Percentiles rank a stretch among this genome's conserved stretches.
Conservation (phyloP, 1,139 yeast genomes). For the Kodamaea sp. region DNA sequence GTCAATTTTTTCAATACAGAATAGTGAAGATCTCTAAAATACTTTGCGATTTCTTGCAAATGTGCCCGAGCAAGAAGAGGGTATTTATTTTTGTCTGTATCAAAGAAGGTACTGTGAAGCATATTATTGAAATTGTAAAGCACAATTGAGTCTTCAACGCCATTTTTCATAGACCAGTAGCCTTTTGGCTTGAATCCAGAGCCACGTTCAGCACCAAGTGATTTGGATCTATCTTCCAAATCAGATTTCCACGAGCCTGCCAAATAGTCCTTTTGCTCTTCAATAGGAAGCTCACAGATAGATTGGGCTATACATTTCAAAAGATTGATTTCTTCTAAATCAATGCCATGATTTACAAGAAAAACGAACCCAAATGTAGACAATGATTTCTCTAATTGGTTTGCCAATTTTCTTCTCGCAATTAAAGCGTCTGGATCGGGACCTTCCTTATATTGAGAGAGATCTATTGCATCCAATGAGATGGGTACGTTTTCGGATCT, state of each 20-base stretch:
- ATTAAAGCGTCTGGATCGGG: slow-evolving; percentile 10
- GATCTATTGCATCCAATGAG: slow-evolving; percentile 19
- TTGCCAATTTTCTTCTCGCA: slow-evolving; percentile 16
- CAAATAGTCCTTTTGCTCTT: slow-evolving; percentile 15
- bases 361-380: slow-evolving; percentile 22
- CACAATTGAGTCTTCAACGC: slow-evolving; percentile 27
- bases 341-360: slow-evolving; percentile 21
- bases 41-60: slow-evolving; percentile 22
- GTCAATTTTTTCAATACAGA: slow-evolving; percentile 22
- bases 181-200: slow-evolving; percentile 30
- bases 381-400: slow-evolving; percentile 19
- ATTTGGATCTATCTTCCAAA: slow-evolving; percentile 10
- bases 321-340: slow-evolving; percentile 15
- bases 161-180: slow-evolving; percentile 32
- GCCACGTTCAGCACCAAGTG: slow-evolving; percentile 26
- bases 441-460: slow-evolving; percentile 18
- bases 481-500: slow-evolving; percentile 11
- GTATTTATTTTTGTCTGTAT: slow-evolving; percentile 16
- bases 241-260: slow-evolving; percentile 24
- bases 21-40: slow-evolving; percentile 21
- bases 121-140: slow-evolving; percentile 27
- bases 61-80: slow-evolving; percentile 25
- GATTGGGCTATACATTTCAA: slow-evolving; percentile 22
- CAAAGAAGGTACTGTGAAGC: slow-evolving; percentile 23
- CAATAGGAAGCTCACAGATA: slow-evolving; percentile 21